Percentiles rank a stretch among this genome's conserved stretches.
Conservation (phyloP, 306 rosid genomes). For the Betula pendula region DNA sequence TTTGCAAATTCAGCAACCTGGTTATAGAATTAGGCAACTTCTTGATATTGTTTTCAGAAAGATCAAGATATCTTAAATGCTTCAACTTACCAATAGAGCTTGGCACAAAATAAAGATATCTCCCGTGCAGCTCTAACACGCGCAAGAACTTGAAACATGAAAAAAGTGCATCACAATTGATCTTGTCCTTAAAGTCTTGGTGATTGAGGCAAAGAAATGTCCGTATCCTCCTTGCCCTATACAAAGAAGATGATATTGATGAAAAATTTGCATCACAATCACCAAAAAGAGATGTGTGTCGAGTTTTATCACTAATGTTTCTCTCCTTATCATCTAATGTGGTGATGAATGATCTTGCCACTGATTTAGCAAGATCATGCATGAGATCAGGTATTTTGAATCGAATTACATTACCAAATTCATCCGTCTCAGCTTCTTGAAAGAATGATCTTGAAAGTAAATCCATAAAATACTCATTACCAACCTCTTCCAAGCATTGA, state of each 20-base stretch:
- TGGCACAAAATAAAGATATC: no score
- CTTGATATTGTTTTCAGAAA: not conserved
- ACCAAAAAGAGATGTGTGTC: not conserved
- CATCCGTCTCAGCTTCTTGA: not conserved
- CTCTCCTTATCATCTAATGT: not conserved
- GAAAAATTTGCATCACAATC: no score
- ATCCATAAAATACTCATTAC: slow-evolving; percentile 6
- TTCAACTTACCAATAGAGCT: not conserved
- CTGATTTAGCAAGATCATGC: not conserved
- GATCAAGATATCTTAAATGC: not conserved
- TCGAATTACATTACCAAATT: not conserved
- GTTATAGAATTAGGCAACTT: not conserved
- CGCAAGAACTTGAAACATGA: not conserved
- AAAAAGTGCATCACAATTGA: not conserved
- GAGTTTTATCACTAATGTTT: not conserved
- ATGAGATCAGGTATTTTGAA: slow-evolving; percentile 17
- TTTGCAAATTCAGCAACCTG: not conserved
- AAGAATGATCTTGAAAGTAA: slow-evolving; percentile 13
- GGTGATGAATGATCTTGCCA: not conserved
- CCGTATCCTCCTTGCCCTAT: not conserved
- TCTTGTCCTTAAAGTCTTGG: no score
- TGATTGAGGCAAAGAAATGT: no score
- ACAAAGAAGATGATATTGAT: not conserved
- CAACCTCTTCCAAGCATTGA: slow-evolving; percentile 11
- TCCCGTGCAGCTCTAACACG: not conserved